Conservation (phyloP, 2,329 filamentous ascomycete species). For the Davidsoniella australis region DNA sequence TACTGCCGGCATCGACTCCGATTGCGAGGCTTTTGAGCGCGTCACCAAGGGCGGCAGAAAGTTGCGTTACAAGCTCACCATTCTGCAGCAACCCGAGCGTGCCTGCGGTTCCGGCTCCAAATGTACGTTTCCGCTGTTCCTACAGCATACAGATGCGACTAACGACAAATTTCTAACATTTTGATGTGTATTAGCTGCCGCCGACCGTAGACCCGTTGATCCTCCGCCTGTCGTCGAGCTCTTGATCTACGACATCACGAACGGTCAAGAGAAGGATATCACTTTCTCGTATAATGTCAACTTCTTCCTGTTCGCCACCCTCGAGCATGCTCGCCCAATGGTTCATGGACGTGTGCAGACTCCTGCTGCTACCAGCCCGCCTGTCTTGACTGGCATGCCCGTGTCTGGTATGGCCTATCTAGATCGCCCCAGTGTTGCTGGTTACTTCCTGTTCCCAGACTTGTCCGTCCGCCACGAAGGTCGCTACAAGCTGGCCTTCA, state of each 20-base stretch:
- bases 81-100: conserved; percentile 87
- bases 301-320: conserved; percentile 89
- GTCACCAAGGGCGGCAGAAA: conserved; percentile 56
- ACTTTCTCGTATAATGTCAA: conserved; percentile 91
- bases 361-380: conserved; percentile 50
- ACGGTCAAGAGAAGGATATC: conserved; percentile 47
- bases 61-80: conserved; percentile 65
- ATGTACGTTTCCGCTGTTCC: conserved; percentile 38
- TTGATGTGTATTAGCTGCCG: conserved; percentile 40
- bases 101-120: conserved; percentile 92
- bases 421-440: conserved; percentile 61
- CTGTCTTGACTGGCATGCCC: conserved; percentile 83
- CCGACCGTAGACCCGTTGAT: conserved; percentile 82
- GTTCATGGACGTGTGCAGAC: conserved; percentile 61
- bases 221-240: conserved; percentile 88
- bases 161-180: background rate
- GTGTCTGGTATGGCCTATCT: conserved; percentile 94
- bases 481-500: conserved; percentile 78
- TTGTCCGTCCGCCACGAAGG: conserved; percentile 92
- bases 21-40: conserved; percentile 18
- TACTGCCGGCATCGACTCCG: conserved; percentile 1
- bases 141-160: too few species aligned
- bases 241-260: conserved; percentile 54
- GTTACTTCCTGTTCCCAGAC: conserved; percentile 97
- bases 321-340: conserved; percentile 71